Percentiles rank a stretch among this genome's conserved stretches.
Conservation (phyloP, 306 rosid species). For the Sophora flavescens region DNA sequence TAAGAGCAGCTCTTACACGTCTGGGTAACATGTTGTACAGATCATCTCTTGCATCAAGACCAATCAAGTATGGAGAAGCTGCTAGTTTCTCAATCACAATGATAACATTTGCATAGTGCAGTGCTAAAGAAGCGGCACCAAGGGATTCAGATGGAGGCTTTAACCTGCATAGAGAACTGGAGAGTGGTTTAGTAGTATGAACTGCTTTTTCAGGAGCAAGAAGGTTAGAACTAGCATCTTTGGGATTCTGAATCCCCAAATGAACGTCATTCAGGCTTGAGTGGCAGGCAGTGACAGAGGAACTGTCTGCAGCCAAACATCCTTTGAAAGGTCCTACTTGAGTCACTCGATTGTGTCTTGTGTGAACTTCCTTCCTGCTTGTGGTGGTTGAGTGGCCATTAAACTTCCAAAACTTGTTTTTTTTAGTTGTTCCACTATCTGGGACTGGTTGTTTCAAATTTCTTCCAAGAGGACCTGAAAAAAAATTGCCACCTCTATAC, state of each 20-base stretch:
- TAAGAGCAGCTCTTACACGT: constrained; percentile 66
- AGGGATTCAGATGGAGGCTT: constrained; percentile 88
- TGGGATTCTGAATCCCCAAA: constrained; percentile 48
- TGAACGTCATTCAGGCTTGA: constrained; percentile 51
- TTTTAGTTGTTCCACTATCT: constrained; percentile 63
- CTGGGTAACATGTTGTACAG: constrained; percentile 93
- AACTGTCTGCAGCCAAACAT: constrained; percentile 58
- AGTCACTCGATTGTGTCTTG: constrained; percentile 66
- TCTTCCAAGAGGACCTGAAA: constrained; percentile 82
- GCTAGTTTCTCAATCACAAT: constrained; percentile 90
- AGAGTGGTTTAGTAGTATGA: constrained; percentile 50
- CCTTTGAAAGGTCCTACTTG: constrained; percentile 96
- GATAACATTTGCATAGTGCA: constrained; percentile 93
- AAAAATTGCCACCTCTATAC: constrained; percentile 56
- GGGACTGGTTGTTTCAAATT: constrained; percentile 61
- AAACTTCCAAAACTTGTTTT: constrained; percentile 66
- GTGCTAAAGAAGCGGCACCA: constrained; percentile 89
- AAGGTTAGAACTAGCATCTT: constrained; percentile 45
- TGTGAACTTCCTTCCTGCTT: constrained; percentile 62
- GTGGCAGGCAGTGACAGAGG: constrained; percentile 60
- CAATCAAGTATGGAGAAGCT: constrained; percentile 94
- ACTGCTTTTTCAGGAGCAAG: constrained; percentile 45
- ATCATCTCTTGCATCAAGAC: constrained; percentile 96
- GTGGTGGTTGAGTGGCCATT: constrained; percentile 49
- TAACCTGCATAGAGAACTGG: constrained; percentile 59